These are phyloP conservation scores for Withania somnifera DNA, from an alignment of 305 asterid species.

Conservation along the genomic window DNA sequence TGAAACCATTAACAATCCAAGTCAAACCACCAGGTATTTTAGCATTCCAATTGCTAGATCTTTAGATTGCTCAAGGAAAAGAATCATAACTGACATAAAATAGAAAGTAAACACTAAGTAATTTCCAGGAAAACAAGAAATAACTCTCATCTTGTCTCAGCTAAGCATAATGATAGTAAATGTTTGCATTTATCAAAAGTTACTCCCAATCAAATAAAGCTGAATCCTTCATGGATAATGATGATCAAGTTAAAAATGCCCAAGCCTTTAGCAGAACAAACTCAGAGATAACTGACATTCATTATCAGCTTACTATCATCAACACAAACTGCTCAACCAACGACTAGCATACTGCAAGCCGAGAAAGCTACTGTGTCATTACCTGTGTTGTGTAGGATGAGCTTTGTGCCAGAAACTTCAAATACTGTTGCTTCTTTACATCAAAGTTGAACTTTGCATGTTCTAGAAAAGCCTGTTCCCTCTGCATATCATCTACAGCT, in stretches of 20 bases:
- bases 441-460: conserved; percentile 36
- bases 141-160: not conserved
- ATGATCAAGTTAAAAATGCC: not conserved
- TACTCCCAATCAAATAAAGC: not conserved
- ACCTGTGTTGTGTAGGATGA: conserved; percentile 33
- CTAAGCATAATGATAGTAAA: not conserved
- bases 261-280: not conserved
- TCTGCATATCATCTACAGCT: conserved; percentile 31
- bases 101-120: not conserved
- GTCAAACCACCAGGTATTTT: not conserved
- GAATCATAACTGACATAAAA: not conserved
- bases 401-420: conserved; percentile 30
- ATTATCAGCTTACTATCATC: not conserved
- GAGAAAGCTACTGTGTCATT: not conserved
- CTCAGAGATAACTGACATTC: not conserved
- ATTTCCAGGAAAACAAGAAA: not conserved
- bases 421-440: conserved; percentile 36
- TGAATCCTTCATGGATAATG: not conserved
- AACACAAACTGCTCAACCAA: not conserved
- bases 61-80: not conserved
- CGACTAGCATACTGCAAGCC: not conserved
- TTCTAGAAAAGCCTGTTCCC: conserved; percentile 37
- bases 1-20: not conserved
- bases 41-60: not conserved
- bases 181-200: not conserved